Base-by-base conservation (phyloP, 2,329 filamentous ascomycete genomes). In the Microcera coccophila region DNA sequence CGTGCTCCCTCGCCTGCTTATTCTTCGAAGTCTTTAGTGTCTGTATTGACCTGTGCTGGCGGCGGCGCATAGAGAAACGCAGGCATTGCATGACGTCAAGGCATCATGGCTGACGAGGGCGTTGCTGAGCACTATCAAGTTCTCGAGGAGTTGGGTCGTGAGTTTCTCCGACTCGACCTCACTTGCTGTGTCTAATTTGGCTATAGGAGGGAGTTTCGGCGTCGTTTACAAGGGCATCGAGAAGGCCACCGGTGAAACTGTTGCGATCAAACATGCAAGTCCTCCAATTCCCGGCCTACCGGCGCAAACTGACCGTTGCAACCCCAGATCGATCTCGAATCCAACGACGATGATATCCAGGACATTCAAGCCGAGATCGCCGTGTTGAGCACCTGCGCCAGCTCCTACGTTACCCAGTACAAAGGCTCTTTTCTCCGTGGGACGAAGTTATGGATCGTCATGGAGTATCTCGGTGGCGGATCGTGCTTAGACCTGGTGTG, bases 281-380 rank as follows among this genome's bases (percentile, higher is more conserved):
- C 31, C 20, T 31, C 36, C 37, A 44, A 46, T 53, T 52, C 39
- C 46, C 18, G 40, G 47, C 37, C 38, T 20, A 50, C 48, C 36
- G 48, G 17, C 34, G 39, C 34, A 17, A 17, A 34, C 53, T 49
- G 35, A 57, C 47, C 44, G 32, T 34, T 21, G 11, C 10, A 20
- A 37, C n/a, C 48, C 16, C 44, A 97, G 90, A 97, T 98, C 66
- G 93, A 98, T 66, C 87, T 98, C 62, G 93, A 98, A 70, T 95
- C 91, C 45, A 97, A 90, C 73, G 91, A 95, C 67, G 93, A 98
- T 70, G 93, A 98, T 63, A 95, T 98, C 46, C 86, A 90, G 66
- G 93, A 98, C 63, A 97, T 98, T 45, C 91, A 98, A 60, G 90
- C 95, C 62, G 93, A 98, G 64, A 97, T 98, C 55, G 86, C 89